phyloP scores from a whole-genome alignment of 225 moss, liverwort and hornwort species.

The Antitrichia curtipendula region DNA sequence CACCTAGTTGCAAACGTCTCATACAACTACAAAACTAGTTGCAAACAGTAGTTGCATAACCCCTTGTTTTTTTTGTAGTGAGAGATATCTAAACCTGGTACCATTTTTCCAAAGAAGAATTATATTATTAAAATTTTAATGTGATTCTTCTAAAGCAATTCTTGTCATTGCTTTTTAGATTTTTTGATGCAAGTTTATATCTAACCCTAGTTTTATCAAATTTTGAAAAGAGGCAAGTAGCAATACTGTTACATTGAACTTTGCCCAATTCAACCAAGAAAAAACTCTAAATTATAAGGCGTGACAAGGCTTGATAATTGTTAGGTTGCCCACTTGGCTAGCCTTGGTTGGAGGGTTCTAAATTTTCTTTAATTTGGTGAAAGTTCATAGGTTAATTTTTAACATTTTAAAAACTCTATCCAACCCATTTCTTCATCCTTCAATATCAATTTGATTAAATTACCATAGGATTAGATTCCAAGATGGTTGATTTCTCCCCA shows the following conservation, averaged over 20 bases:
- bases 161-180: neutral
- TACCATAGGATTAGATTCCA: rapidly evolving
- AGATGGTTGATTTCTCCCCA: too few relatives aligned
- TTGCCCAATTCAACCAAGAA: rapidly evolving
- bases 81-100: neutral
- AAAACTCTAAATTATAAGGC: rapidly evolving
- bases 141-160: rapidly evolving
- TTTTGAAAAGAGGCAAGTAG: neutral
- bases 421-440: neutral
- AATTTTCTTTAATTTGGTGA: neutral
- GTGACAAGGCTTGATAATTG: rapidly evolving
- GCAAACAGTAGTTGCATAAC: too few relatives aligned
- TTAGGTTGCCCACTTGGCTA: rapidly evolving
- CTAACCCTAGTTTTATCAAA: neutral
- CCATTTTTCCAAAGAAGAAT: neutral
- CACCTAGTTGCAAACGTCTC: too few relatives aligned
- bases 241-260: neutral
- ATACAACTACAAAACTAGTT: too few relatives aligned
- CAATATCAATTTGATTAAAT: too few relatives aligned
- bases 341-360: rapidly evolving
- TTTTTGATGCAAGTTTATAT: neutral
- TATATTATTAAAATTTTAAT: neutral
- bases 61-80: too few relatives aligned
- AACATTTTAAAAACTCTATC: neutral
- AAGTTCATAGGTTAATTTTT: neutral